Evolutionary conservation across 1,284 basidiomycete species (phyloP).

Genomic region (Papiliotrema nemorosa): DNA sequence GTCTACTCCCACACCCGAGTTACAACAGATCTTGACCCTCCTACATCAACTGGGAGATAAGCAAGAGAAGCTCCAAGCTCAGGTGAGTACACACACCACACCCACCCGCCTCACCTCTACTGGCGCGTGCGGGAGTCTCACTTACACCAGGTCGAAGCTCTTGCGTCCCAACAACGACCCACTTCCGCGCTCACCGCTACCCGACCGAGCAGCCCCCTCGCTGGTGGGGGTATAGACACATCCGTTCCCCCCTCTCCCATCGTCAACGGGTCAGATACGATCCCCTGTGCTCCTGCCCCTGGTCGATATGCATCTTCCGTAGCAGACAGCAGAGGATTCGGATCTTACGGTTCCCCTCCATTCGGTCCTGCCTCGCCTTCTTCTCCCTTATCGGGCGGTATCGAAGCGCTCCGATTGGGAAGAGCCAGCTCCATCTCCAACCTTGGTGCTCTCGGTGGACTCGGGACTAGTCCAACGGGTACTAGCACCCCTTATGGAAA

Average conservation of each 20-base stretch:
- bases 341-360: constrained; percentile 5
- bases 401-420: constrained; percentile 22
- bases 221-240: constrained; percentile 9
- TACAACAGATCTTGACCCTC: constrained; percentile 29
- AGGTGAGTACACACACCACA: constrained; percentile 20
- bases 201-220: constrained; percentile 5
- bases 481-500: constrained; percentile 29
- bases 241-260: constrained; percentile 14
- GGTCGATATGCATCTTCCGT: not conserved
- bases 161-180: constrained; percentile 4
- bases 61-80: constrained; percentile 34
- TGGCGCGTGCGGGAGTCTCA: no score
- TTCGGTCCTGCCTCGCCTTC: constrained; percentile 1
- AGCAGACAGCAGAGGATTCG: no score
- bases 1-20: constrained; percentile 21
- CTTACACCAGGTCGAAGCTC: constrained; percentile 17
- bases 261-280: constrained; percentile 7
- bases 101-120: not conserved
- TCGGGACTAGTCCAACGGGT: constrained; percentile 4
- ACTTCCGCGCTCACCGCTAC: constrained; percentile 7
- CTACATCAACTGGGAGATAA: constrained; percentile 33
- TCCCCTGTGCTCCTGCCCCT: constrained; percentile 8
- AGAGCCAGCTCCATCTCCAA: constrained; percentile 4
- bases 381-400: constrained; percentile 8
- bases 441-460: not conserved